Percentiles rank a stretch among this genome's conserved stretches.
Conservation (phyloP, 2,329 filamentous ascomycete genomes). For the Aureobasidium zeae region DNA sequence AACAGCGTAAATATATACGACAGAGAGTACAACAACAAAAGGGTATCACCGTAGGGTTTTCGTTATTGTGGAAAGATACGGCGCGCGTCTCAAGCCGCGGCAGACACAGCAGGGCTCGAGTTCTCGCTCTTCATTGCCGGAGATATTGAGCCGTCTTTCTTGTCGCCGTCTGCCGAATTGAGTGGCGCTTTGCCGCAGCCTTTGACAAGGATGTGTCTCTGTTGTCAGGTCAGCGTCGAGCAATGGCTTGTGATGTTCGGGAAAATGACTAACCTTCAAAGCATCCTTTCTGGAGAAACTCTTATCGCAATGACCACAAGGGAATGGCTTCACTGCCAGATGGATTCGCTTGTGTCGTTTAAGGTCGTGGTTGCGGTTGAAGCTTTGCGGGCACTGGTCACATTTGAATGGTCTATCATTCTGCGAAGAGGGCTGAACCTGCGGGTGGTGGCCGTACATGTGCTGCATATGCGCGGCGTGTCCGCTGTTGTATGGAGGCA, state of each 20-base stretch:
- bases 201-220: constrained; percentile 60
- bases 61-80: constrained; percentile 6
- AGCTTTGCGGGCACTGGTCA: constrained; percentile 82
- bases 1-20: constrained; percentile 16
- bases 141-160: constrained; percentile 29
- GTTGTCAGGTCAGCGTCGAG: constrained; percentile 16
- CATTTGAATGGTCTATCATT: constrained; percentile 91
- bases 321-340: constrained; percentile 88
- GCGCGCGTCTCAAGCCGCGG: constrained; percentile 21
- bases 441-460: constrained; percentile 45
- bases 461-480: constrained; percentile 57
- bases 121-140: constrained; percentile 28
- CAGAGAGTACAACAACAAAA: constrained; percentile 16
- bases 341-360: constrained; percentile 96
- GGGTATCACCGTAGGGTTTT: constrained; percentile 17
- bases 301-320: constrained; percentile 85
- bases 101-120: constrained; percentile 25
- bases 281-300: constrained; percentile 96
- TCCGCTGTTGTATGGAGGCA: constrained; percentile 50
- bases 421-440: constrained; percentile 41
- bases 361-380: constrained; percentile 92
- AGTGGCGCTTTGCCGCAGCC: constrained; percentile 50
- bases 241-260: not conserved
- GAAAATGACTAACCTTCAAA: constrained; percentile 63
- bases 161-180: constrained; percentile 27